phyloP scores from a whole-genome alignment of 73 alveolate genomes.

The Paramecium sexaurelia region DNA sequence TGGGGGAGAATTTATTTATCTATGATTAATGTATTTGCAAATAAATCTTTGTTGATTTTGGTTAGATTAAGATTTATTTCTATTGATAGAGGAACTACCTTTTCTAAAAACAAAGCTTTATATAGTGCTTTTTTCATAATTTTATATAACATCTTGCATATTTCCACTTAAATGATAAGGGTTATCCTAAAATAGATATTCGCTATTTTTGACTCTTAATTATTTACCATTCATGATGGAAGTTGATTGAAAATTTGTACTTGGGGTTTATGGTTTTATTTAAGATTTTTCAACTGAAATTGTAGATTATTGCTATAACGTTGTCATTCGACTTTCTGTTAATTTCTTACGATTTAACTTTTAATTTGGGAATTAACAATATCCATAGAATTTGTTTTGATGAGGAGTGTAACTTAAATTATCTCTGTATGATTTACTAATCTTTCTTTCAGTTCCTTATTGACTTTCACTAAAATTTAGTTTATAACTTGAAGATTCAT shows the following conservation, averaged over 20 bases:
- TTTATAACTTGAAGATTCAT: not conserved
- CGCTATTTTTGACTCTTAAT: not conserved
- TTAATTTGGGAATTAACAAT: conserved; percentile 7
- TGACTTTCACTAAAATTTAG: not conserved
- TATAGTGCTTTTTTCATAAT: not conserved
- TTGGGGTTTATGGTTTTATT: not conserved
- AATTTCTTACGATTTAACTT: not conserved
- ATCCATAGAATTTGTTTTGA: conserved; percentile 16
- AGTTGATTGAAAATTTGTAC: not conserved
- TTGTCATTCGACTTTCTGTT: not conserved
- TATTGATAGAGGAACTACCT: not conserved
- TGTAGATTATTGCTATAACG: not conserved
- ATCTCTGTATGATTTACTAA: not conserved
- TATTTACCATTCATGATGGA: not conserved
- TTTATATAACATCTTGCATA: not conserved
- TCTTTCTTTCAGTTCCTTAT: not conserved
- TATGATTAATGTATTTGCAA: not conserved
- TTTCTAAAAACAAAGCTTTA: not conserved
- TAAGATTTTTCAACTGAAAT: not conserved
- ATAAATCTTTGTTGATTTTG: not conserved
- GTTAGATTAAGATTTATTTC: not conserved
- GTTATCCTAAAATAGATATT: not conserved
- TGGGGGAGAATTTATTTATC: not conserved
- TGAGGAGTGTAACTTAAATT: not conserved
- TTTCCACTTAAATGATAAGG: not conserved